These are phyloP conservation scores for Magnusiomyces ingens DNA, from an alignment of 1,139 yeast genomes.

Conservation along the genomic window DNA sequence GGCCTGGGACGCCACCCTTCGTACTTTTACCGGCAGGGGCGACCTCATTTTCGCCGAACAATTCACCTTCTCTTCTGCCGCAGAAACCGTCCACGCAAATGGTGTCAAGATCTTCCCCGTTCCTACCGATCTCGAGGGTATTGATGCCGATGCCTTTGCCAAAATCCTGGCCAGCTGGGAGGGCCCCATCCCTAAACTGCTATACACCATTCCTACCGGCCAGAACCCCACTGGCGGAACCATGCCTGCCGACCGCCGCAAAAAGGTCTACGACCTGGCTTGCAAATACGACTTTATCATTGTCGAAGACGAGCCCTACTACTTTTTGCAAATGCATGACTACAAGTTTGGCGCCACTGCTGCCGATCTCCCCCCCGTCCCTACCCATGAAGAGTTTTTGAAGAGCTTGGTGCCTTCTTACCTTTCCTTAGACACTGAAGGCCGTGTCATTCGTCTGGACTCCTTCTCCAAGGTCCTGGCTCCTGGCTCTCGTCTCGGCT, in stretches of 20 bases:
- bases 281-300: conserved; percentile 73
- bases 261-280: conserved; percentile 61
- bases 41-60: conserved; percentile 80
- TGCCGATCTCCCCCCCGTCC: conserved; percentile 26
- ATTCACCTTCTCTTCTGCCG: conserved; percentile 73
- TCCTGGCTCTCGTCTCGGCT: conserved; percentile 86
- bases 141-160: conserved; percentile 67
- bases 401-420: conserved; percentile 70
- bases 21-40: conserved; percentile 73
- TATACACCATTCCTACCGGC: conserved; percentile 86
- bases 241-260: conserved; percentile 63
- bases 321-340: conserved; percentile 80
- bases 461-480: conserved; percentile 90
- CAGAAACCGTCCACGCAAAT: conserved; percentile 73
- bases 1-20: conserved; percentile 76
- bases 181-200: conserved; percentile 63
- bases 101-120: conserved; percentile 67
- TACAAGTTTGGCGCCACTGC: conserved; percentile 41
- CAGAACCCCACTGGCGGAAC: conserved; percentile 94
- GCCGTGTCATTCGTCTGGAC: conserved; percentile 85
- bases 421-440: conserved; percentile 72
- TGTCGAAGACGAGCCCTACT: conserved; percentile 91
- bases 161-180: conserved; percentile 63
- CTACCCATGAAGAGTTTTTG: conserved; percentile 46
- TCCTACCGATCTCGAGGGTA: conserved; percentile 72